Evolutionary conservation across 2,329 filamentous ascomycete species (phyloP), one percentile per base, ranked within the genome.

Genomic region (Neodidymelliopsis sp.): DNA sequence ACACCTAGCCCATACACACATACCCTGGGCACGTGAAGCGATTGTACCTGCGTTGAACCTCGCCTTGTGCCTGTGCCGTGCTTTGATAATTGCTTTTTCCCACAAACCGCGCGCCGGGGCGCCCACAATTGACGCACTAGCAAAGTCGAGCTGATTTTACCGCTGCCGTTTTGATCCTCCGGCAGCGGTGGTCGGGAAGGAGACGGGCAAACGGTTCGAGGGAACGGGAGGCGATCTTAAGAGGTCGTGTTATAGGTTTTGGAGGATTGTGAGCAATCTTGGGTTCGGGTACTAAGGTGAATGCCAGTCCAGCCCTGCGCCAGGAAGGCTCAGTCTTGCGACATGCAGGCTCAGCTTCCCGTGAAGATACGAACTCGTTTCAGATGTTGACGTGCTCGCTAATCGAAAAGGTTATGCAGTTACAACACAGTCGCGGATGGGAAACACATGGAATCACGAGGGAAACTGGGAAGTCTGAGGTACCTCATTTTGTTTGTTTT

Each of bases 401-500:
- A 37, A 18, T 45, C 33, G 28, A 10, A 10, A 3, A 12, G 27
- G 3, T 16, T 11, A 20, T n/a, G 23, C 20, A 18, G 10, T 20
- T n/a, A 19, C 15, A 22, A 39, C 27, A 33, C 33, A 39, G 19
- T 29, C 25, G 30, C 19, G 20, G 19, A 42, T 24, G 24, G 34
- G 24, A 12, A 34, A 18, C 34, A 33, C 28, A 30, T 36, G 44
- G 31, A 33, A 30, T 48, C 43, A 53, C 38, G 43, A 13, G 30
- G 29, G 15, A 24, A 39, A 39, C 19, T 44, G 49, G 34, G 35
- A 39, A 27, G 28, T 44, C 37, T 25, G 49, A 53, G 53, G 24
- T 53, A 56, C 45, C 54, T 54, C 50, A 46, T 51, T 51, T 48
- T 51, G 34, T 43, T 49, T 57, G 49, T 51, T 47, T 43, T 40